These are phyloP conservation scores for Teunomyces atbi DNA, from an alignment of 805 yeast genomes.

Conservation along the genomic window DNA sequence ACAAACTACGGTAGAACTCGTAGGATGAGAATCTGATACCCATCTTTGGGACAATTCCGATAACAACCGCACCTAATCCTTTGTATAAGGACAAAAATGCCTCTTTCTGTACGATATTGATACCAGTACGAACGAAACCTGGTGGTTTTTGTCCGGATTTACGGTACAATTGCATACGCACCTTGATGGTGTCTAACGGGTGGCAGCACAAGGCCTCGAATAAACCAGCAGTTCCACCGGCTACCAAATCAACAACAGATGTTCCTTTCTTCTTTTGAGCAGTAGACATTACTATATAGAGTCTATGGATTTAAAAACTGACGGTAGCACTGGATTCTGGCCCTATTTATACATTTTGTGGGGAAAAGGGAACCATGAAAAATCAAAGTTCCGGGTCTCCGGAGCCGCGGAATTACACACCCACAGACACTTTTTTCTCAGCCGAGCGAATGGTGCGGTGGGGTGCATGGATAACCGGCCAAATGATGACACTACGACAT, in stretches of 20 bases:
- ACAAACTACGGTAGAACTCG: slow-evolving; percentile 75
- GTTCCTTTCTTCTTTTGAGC: slow-evolving; percentile 31
- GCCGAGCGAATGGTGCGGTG: not conserved
- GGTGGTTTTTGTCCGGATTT: slow-evolving; percentile 75
- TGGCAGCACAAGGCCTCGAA: slow-evolving; percentile 98
- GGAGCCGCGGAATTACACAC: slow-evolving; percentile 2
- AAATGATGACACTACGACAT: not conserved
- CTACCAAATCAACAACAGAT: slow-evolving; percentile 64
- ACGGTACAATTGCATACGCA: slow-evolving; percentile 89
- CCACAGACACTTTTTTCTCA: not conserved
- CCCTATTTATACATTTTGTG: slow-evolving; percentile 2
- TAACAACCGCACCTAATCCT: slow-evolving; percentile 95
- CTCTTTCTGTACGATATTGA: slow-evolving; percentile 72
- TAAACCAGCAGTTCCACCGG: slow-evolving; percentile 97
- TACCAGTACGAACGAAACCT: slow-evolving; percentile 83
- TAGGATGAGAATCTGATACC: slow-evolving; percentile 94
- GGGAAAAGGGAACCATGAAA: slow-evolving; percentile 1
- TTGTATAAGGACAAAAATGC: slow-evolving; percentile 85
- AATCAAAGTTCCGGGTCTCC: slow-evolving; percentile 1
- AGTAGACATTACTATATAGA: not conserved
- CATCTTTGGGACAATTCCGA: slow-evolving; percentile 98
- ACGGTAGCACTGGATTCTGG: not conserved
- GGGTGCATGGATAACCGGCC: not conserved
- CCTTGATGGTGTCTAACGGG: slow-evolving; percentile 97
- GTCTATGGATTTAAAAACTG: not conserved